phyloP scores from a whole-genome alignment of 345 rosid species.

The Rubroshorea leprosula region DNA sequence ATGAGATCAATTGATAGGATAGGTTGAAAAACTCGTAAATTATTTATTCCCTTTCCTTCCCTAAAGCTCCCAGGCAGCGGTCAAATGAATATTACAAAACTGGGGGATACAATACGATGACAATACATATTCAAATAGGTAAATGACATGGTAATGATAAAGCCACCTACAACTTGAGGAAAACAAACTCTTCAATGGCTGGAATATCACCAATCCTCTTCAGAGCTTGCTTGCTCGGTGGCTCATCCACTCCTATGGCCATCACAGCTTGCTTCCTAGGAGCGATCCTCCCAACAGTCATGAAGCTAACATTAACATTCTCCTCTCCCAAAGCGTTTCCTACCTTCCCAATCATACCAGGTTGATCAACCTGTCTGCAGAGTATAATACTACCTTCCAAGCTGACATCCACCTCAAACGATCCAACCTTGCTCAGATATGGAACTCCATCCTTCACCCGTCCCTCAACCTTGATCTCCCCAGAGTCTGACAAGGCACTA shows the following conservation, averaged over 20 bases:
- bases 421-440: slow-evolving; percentile 70
- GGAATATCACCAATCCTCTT: slow-evolving; percentile 64
- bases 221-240: slow-evolving; percentile 45
- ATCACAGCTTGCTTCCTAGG: slow-evolving; percentile 75
- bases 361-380: slow-evolving; percentile 82
- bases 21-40: slow-evolving; percentile 16
- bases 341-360: slow-evolving; percentile 73
- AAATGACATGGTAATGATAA: not conserved
- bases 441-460: slow-evolving; percentile 71
- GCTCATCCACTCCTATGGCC: slow-evolving; percentile 80
- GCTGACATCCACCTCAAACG: slow-evolving; percentile 72
- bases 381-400: slow-evolving; percentile 74
- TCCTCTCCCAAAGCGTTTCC: slow-evolving; percentile 69
- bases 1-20: not conserved
- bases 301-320: slow-evolving; percentile 75
- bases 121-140: slow-evolving; percentile 4
- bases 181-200: slow-evolving; percentile 68
- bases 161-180: slow-evolving; percentile 51
- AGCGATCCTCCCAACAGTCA: slow-evolving; percentile 81
- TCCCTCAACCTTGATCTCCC: slow-evolving; percentile 68
- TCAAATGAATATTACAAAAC: slow-evolving; percentile 20
- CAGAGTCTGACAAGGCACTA: slow-evolving; percentile 63
- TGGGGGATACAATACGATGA: slow-evolving; percentile 4
- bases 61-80: not conserved
- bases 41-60: not conserved